Evolutionary conservation across 768 basidiomycete genomes (phyloP).

Genomic region (Suillus brevipes): DNA sequence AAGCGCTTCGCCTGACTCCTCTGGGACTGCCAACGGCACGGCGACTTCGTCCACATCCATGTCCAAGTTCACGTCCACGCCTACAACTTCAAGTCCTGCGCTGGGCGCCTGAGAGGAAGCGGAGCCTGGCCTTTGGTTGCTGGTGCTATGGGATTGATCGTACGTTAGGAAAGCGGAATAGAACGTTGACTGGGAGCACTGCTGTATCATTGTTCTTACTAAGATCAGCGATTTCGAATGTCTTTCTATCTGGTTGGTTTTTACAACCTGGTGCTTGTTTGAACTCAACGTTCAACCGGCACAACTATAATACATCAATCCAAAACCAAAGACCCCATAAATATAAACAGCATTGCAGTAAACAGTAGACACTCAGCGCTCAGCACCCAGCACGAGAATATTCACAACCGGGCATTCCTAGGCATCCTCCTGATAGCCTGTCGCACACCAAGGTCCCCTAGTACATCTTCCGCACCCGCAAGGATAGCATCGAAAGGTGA

Average conservation of each 20-base stretch:
- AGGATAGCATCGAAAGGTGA: slow-evolving; percentile 84
- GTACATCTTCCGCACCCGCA: slow-evolving; percentile 75
- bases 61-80: not conserved
- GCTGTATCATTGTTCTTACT: not conserved
- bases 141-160: not conserved
- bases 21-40: not conserved
- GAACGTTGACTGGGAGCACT: not conserved
- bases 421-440: slow-evolving; percentile 76
- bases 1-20: not conserved
- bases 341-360: not conserved
- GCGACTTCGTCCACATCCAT: no score
- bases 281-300: not conserved
- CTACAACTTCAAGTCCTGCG: not conserved
- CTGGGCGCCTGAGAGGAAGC: not conserved
- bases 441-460: slow-evolving; percentile 72
- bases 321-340: no score
- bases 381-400: not conserved
- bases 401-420: slow-evolving; percentile 43
- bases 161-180: no score
- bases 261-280: no score
- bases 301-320: not conserved
- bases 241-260: not conserved
- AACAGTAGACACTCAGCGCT: not conserved
- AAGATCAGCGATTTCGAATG: not conserved
- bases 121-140: not conserved